Conservation (phyloP, 148 eudicot genomes). For the Vaccinium corymbosum region DNA sequence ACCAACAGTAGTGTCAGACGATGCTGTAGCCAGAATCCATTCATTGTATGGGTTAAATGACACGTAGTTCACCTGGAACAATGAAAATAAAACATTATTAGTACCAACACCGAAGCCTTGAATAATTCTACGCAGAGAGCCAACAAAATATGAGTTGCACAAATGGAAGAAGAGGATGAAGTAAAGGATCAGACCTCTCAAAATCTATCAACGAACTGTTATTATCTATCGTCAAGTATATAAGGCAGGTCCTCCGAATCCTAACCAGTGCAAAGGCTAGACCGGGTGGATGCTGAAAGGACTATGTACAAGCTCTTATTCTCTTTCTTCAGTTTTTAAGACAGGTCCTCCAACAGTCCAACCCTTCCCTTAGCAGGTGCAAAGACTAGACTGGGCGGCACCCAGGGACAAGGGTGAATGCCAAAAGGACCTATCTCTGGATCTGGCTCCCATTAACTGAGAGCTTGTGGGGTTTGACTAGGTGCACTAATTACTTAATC, state of each 20-base stretch:
- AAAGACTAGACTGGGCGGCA: background rate
- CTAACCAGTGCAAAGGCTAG: background rate
- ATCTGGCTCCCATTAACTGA: background rate
- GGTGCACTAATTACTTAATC: background rate
- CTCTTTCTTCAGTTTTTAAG: background rate
- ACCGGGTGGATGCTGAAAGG: background rate
- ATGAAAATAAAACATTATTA: background rate
- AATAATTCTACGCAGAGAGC: background rate
- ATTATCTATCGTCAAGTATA: background rate
- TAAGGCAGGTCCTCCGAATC: conserved; percentile 2
- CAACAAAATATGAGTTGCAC: background rate
- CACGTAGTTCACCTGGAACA: conserved; percentile 78
- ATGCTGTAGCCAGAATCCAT: conserved; percentile 91
- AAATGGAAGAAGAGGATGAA: background rate
- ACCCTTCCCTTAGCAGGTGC: background rate
- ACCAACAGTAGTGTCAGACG: conserved; percentile 89
- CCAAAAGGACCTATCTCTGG: background rate
- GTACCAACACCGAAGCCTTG: background rate
- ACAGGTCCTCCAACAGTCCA: conserved; percentile 1
- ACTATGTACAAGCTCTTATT: background rate
- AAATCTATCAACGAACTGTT: background rate
- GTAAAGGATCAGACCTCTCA: background rate
- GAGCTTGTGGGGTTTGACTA: background rate
- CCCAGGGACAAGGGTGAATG: background rate
- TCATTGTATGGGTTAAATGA: conserved; percentile 87